A percentile compares a stretch with the other conserved stretches of the same genome.
Evolutionary conservation across 352 stramenopile genomes (phyloP).

Genomic region (Pythium utonaiense): DNA sequence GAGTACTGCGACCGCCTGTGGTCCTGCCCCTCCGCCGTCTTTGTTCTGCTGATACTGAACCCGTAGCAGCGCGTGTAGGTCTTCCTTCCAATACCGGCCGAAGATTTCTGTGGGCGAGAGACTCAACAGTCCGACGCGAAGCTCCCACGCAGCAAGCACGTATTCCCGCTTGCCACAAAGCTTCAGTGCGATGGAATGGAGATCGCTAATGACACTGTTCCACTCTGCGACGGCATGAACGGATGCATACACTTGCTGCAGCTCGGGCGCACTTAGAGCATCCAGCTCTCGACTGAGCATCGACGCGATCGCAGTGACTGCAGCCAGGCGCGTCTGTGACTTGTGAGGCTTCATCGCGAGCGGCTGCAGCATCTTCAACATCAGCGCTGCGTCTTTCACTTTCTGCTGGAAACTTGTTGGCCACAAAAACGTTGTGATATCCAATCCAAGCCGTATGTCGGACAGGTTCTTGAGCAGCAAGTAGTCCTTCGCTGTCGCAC

Average conservation of each 20-base stretch:
- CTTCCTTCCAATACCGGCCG: constrained; percentile 66
- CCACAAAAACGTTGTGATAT: constrained; percentile 15
- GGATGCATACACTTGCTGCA: constrained; percentile 22
- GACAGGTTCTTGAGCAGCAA: constrained; percentile 38
- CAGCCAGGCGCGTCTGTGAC: constrained; percentile 33
- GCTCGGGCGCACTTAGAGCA: constrained; percentile 16
- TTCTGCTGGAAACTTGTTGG: constrained; percentile 13
- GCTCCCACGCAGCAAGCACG: constrained; percentile 35
- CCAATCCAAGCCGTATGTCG: constrained; percentile 37
- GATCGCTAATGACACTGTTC: constrained; percentile 54
- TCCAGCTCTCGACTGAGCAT: constrained; percentile 45
- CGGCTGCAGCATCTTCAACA: constrained; percentile 44
- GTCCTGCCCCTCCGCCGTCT: constrained; percentile 24
- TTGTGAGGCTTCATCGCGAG: constrained; percentile 56
- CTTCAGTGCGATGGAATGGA: constrained; percentile 52
- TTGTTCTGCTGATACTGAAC: constrained; percentile 73
- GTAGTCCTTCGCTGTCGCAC: constrained; percentile 25
- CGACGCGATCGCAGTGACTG: constrained; percentile 34
- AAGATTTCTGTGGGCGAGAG: constrained; percentile 64
- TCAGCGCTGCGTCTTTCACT: constrained; percentile 34
- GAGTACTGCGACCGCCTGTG: constrained; percentile 22
- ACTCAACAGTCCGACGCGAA: constrained; percentile 47
- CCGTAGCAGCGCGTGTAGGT: constrained; percentile 46
- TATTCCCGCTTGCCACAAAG: constrained; percentile 46
- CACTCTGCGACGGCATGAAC: constrained; percentile 44